Evolutionary conservation across 306 rosid genomes (phyloP).

Genomic region (Sicyos baderoa): DNA sequence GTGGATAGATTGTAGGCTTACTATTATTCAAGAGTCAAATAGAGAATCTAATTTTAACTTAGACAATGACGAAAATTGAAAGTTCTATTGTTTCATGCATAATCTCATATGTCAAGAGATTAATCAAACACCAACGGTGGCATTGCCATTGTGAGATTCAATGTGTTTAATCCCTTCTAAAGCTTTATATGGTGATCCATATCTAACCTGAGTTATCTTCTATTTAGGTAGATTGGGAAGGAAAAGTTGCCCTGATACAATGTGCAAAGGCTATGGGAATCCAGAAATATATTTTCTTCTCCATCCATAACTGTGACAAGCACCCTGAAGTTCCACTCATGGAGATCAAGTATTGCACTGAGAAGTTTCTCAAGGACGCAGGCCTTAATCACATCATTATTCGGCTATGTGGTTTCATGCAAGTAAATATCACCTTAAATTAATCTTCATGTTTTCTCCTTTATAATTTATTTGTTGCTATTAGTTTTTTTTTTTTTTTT

Average conservation of each 20-base stretch:
- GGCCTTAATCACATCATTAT: conserved; percentile 61
- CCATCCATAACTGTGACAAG: conserved; percentile 91
- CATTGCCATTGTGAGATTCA: not conserved
- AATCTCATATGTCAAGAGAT: not conserved
- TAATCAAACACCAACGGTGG: not conserved
- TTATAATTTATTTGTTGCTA: not conserved
- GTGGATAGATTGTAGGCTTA: too few species aligned
- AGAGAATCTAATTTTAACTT: not conserved
- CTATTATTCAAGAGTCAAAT: not conserved
- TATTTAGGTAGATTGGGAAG: conserved; percentile 96
- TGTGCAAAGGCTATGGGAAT: conserved; percentile 98
- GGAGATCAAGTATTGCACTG: conserved; percentile 93
- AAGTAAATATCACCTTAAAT: conserved; percentile 35
- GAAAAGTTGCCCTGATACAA: conserved; percentile 93
- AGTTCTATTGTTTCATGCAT: not conserved
- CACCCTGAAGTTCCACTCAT: conserved; percentile 98
- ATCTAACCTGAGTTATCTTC: conserved; percentile 27
- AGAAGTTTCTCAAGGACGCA: conserved; percentile 69
- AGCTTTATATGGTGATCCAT: conserved; percentile 1
- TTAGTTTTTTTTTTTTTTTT: not conserved
- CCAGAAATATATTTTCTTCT: conserved; percentile 80
- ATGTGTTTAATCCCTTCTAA: not conserved
- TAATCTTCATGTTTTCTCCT: conserved; percentile 1
- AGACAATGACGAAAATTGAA: not conserved
- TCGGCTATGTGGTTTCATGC: conserved; percentile 91